Evolutionary conservation across 2,329 filamentous ascomycete genomes (phyloP).

Genomic region (Epichloe glyceriae): DNA sequence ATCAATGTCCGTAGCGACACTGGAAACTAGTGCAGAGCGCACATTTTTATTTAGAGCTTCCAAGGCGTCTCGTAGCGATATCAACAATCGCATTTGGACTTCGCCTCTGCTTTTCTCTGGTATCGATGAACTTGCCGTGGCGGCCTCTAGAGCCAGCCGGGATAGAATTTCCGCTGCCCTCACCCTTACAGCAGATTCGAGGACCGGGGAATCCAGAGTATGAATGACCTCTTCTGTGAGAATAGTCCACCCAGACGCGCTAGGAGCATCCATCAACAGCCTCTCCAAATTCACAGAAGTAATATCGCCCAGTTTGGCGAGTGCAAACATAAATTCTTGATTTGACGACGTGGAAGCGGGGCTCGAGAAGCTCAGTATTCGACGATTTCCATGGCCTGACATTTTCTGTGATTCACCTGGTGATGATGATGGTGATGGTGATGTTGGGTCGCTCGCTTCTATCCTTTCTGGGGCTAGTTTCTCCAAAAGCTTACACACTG

Average conservation of each 20-base stretch:
- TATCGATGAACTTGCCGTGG: conserved; percentile 40
- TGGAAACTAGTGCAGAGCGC: conserved; percentile 40
- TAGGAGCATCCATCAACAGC: conserved; percentile 52
- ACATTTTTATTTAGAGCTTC: conserved; percentile 37
- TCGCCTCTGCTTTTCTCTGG: conserved; percentile 37
- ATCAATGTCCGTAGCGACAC: conserved; percentile 55
- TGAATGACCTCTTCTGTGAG: conserved; percentile 44
- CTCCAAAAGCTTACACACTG: conserved; percentile 60
- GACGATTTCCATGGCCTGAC: conserved; percentile 26
- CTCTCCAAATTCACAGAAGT: conserved; percentile 64
- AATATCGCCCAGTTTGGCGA: conserved; percentile 62
- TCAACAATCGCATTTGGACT: conserved; percentile 61
- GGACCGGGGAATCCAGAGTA: conserved; percentile 33
- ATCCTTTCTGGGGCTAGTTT: conserved; percentile 14
- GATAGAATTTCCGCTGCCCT: conserved; percentile 54
- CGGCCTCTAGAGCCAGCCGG: conserved; percentile 43
- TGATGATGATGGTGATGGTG: conserved; percentile 6
- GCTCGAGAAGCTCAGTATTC: conserved; percentile 34
- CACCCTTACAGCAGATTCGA: conserved; percentile 39
- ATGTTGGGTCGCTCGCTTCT: conserved; percentile 9
- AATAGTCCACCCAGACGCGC: conserved; percentile 62
- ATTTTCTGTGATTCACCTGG: conserved; percentile 23
- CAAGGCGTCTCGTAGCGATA: conserved; percentile 51
- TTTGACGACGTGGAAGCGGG: conserved; percentile 34
- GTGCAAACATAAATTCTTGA: conserved; percentile 52